Evolutionary conservation across 495 filamentous ascomycete genomes (phyloP).

Genomic region (Annulohypoxylon stygium): DNA sequence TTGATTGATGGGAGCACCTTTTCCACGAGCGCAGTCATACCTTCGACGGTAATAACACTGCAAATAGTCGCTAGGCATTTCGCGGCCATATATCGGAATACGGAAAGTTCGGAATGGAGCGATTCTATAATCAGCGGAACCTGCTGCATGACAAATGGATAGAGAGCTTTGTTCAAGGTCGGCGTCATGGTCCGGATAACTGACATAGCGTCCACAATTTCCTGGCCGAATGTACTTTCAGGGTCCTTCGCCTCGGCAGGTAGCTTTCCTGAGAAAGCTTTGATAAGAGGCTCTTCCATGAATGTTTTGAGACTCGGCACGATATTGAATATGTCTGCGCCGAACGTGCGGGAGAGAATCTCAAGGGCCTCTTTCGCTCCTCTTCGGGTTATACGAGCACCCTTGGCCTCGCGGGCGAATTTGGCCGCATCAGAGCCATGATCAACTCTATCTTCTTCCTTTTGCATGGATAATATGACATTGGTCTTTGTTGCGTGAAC

Average conservation of each 20-base stretch:
- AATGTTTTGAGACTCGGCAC: constrained; percentile 83
- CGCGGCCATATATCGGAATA: constrained; percentile 95
- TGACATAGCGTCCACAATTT: constrained; percentile 92
- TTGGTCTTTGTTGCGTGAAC: constrained; percentile 78
- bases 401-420: constrained; percentile 86
- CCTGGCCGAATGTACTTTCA: constrained; percentile 81
- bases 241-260: constrained; percentile 76
- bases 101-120: constrained; percentile 85
- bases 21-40: constrained; percentile 96
- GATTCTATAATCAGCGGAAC: constrained; percentile 90
- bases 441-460: constrained; percentile 96
- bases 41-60: constrained; percentile 92
- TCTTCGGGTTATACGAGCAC: constrained; percentile 86
- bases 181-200: constrained; percentile 90
- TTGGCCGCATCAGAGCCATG: constrained; percentile 84
- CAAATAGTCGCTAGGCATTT: constrained; percentile 98
- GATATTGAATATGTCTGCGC: constrained; percentile 76
- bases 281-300: constrained; percentile 82
- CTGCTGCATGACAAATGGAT: constrained; percentile 81
- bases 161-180: constrained; percentile 78
- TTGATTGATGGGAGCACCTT: constrained; percentile 90
- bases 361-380: constrained; percentile 96
- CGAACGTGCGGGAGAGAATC: constrained; percentile 84
- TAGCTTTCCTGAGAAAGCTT: constrained; percentile 79
- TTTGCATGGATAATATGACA: constrained; percentile 89